Conservation (phyloP, 2,329 filamentous ascomycete species). For the Aureobasidium sp. region DNA sequence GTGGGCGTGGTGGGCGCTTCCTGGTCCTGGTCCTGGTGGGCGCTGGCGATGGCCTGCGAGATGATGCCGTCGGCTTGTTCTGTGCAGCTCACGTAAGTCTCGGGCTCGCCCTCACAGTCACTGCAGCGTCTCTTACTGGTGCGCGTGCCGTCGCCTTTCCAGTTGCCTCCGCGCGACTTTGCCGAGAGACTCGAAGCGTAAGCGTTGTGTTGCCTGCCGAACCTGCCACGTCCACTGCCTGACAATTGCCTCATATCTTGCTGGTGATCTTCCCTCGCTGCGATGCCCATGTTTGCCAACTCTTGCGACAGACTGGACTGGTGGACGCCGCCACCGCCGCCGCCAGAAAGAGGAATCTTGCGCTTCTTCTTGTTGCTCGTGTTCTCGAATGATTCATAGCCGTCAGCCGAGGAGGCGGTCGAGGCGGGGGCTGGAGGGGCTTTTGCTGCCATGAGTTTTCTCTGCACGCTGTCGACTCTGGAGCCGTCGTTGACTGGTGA, state of each 20-base stretch:
- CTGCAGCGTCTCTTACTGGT: conserved; percentile 16
- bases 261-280: conserved; percentile 30
- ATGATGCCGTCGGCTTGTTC: conserved; percentile 60
- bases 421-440: conserved; percentile 40
- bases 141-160: conserved; percentile 19
- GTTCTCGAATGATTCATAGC: conserved; percentile 96
- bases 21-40: conserved; percentile 60
- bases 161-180: conserved; percentile 22
- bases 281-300: conserved; percentile 57
- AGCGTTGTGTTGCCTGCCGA: conserved; percentile 53
- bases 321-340: conserved; percentile 54
- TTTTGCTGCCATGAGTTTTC: conserved; percentile 29
- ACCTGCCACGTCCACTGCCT: conserved; percentile 62
- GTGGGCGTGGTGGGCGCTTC: conserved; percentile 47
- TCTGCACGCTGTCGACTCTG: conserved; percentile 28
- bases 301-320: conserved; percentile 55
- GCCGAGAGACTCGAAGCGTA: conserved; percentile 36
- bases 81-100: conserved; percentile 2
- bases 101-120: neutral
- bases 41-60: conserved; percentile 83
- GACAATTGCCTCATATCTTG: conserved; percentile 3
- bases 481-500: conserved; percentile 27
- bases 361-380: conserved; percentile 99
- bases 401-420: conserved; percentile 67
- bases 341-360: conserved; percentile 84